Evolutionary conservation across 1,284 basidiomycete genomes (phyloP).

Genomic region (Heliocybe sulcata): DNA sequence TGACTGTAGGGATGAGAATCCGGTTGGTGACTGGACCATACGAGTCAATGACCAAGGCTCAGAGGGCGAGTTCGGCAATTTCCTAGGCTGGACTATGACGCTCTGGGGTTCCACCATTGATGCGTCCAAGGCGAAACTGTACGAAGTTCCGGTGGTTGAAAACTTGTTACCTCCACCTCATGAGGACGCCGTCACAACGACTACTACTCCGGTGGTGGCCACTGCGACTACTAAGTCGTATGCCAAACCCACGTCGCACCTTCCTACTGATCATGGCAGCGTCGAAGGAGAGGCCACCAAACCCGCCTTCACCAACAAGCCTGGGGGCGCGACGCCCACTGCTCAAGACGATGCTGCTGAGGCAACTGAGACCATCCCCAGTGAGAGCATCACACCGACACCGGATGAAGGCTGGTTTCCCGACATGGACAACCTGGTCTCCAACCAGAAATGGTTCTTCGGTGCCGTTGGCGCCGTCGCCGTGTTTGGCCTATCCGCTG

Average conservation of each 20-base stretch:
- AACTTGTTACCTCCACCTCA: slow-evolving; percentile 43
- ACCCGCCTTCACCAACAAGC: slow-evolving; percentile 45
- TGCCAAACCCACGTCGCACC: slow-evolving; percentile 81
- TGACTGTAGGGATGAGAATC: slow-evolving; percentile 77
- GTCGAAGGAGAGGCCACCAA: slow-evolving; percentile 63
- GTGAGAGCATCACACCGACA: slow-evolving; percentile 41
- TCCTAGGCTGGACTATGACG: slow-evolving; percentile 89
- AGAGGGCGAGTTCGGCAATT: slow-evolving; percentile 61
- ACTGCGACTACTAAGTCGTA: slow-evolving; percentile 53
- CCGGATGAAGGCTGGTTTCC: slow-evolving; percentile 86
- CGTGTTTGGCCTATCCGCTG: slow-evolving; percentile 62
- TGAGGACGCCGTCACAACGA: slow-evolving; percentile 15
- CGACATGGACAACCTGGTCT: slow-evolving; percentile 71
- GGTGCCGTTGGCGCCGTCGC: slow-evolving; percentile 66
- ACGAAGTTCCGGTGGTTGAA: slow-evolving; percentile 50
- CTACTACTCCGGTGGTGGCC: slow-evolving; percentile 27
- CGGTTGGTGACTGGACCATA: slow-evolving; percentile 91
- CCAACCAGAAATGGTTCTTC: slow-evolving; percentile 81
- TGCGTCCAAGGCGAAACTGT: slow-evolving; percentile 58
- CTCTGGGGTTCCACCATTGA: slow-evolving; percentile 92
- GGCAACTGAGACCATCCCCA: slow-evolving; percentile 20
- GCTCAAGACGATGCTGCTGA: not conserved
- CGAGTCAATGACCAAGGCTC: slow-evolving; percentile 72
- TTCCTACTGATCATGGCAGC: slow-evolving; percentile 80
- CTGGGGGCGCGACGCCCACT: not conserved